Percentiles rank a stretch among this genome's conserved stretches.
phyloP scores from a whole-genome alignment of 345 rosid species.

The Cardamine occulta region DNA sequence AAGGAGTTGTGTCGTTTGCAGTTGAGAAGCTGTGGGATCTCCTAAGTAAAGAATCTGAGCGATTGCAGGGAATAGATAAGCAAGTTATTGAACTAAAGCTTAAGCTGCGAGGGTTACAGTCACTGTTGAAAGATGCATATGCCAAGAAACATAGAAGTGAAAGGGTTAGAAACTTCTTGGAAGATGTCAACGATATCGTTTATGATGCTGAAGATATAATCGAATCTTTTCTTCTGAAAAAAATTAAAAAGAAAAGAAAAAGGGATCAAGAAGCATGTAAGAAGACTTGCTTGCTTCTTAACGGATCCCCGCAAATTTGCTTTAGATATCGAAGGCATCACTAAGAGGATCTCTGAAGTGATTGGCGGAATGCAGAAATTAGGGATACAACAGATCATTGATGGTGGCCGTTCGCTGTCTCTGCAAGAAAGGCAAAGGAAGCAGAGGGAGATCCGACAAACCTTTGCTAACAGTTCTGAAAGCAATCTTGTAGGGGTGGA shows the following conservation, averaged over 20 bases:
- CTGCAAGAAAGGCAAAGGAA: conserved; percentile 14
- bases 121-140: background rate
- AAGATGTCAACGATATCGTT: background rate
- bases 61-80: too few relatives aligned
- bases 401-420: background rate
- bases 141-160: background rate
- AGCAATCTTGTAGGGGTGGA: conserved; percentile 47
- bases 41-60: background rate
- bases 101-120: too few relatives aligned
- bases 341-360: conserved; percentile 32
- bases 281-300: conserved; percentile 13
- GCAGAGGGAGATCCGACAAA: conserved; percentile 5
- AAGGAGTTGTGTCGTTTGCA: too few relatives aligned
- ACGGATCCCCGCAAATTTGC: background rate
- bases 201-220: conserved; percentile 5
- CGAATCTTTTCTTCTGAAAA: background rate
- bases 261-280: background rate
- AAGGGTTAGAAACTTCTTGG: background rate
- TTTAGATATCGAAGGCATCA: conserved; percentile 20
- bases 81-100: too few relatives aligned
- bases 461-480: conserved; percentile 37
- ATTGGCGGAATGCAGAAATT: conserved; percentile 29
- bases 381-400: conserved; percentile 19
- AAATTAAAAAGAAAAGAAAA: background rate
- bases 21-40: background rate